Evolutionary conservation across 1,139 yeast species (phyloP).

Genomic region (Meyerozyma athensensis): DNA sequence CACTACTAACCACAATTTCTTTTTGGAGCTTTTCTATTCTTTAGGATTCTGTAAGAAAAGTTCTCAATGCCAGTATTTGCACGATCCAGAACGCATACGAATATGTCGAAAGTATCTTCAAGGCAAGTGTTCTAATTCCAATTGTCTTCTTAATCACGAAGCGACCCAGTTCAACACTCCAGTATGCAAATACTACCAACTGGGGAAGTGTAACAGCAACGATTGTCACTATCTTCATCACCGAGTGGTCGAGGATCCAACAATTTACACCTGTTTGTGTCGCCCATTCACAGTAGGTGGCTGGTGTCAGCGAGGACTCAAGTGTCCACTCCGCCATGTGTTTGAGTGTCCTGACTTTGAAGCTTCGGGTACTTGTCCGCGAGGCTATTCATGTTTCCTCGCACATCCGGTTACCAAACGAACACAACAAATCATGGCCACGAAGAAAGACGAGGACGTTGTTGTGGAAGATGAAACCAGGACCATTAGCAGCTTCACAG

Average conservation of each 20-base stretch:
- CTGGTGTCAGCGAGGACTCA: constrained; percentile 58
- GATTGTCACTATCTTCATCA: constrained; percentile 52
- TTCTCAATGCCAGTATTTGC: constrained; percentile 50
- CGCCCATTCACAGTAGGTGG: constrained; percentile 66
- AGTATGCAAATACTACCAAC: constrained; percentile 50
- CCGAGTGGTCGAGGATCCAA: constrained; percentile 27
- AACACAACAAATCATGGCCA: constrained; percentile 25
- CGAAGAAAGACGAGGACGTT: constrained; percentile 11
- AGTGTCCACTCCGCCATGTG: constrained; percentile 55
- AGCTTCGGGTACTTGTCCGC: constrained; percentile 53
- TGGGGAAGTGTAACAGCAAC: constrained; percentile 49
- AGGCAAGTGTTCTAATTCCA: constrained; percentile 42
- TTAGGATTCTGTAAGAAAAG: constrained; percentile 53
- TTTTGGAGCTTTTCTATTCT: constrained; percentile 19
- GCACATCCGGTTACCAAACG: constrained; percentile 38
- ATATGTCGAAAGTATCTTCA: constrained; percentile 50
- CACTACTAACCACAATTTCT: constrained; percentile 16
- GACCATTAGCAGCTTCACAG: constrained; percentile 32
- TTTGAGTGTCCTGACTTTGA: constrained; percentile 71
- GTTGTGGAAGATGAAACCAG: constrained; percentile 9
- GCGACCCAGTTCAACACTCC: constrained; percentile 64
- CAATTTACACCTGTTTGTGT: constrained; percentile 48
- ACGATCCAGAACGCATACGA: constrained; percentile 46
- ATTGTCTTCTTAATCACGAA: constrained; percentile 55
- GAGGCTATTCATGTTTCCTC: constrained; percentile 45